Base-by-base conservation (phyloP, 371 early-diverging fungal genomes). In the Zancudomyces culisetae region DNA sequence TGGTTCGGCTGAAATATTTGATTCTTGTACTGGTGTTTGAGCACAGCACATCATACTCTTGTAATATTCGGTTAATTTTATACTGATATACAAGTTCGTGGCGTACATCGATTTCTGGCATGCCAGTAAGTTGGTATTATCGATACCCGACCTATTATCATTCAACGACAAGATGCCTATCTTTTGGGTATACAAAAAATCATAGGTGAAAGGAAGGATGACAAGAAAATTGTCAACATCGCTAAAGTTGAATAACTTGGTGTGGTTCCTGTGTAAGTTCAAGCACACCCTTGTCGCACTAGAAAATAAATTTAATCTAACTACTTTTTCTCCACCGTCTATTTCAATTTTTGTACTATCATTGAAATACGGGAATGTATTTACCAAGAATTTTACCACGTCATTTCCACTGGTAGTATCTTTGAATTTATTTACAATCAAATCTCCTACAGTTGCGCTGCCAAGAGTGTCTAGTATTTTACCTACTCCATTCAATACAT, bases 401-500 rank as follows among this genome's bases (percentile, higher is more conserved):
- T 27, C 21, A 4, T n/a, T 3, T 27, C 24, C 48, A 6, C n/a
- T 40, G 8, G 12, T n/a, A 10, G 45, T 22, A n/a, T 24, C 24
- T n/a, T 43, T 24, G n/a, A 48, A n/a, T 4, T n/a, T 4, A 23
- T 20, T 71, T 55, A 84, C 57, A 27, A 86, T 68, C 61, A 86
- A 86, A 20, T 75, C 61, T 1, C 80, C 81, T 12, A 88, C 54
- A 27, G 76, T 74, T 27, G 69, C 60, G 55, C 74, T 84, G 8
- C 76, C 73, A 24, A 68, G 60, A 3, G 66, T 56, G 47, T 68
- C 55, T 4, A 88, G 58, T 21, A 72, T 69, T 18, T 61, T 65
- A 1, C 86, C 88, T 0, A 81, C 81, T 23, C 79, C 81, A 49
- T 83, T 81, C 39, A 87, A 57, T 0, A 75, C 73, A 2, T 66